Conservation (phyloP, 306 rosid species). For the Mimosa bimucronata region DNA sequence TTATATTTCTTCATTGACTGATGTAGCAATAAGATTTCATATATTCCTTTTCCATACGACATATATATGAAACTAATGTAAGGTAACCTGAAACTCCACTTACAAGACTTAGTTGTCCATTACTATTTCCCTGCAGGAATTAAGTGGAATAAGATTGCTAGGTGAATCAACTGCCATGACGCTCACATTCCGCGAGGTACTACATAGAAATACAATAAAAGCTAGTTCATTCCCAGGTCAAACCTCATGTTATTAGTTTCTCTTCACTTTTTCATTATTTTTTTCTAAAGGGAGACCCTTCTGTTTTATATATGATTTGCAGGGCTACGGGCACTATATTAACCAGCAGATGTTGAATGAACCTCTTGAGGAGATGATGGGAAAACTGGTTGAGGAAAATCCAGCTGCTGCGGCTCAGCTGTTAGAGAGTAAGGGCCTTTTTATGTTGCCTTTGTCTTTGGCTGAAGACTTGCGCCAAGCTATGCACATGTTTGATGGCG, state of each 20-base stretch:
- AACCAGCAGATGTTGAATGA: constrained; percentile 64
- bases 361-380: constrained; percentile 91
- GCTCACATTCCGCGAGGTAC: constrained; percentile 79
- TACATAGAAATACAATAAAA: not conserved
- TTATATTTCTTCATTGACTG: not conserved
- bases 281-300: constrained; percentile 16
- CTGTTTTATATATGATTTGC: constrained; percentile 12
- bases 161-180: constrained; percentile 62
- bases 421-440: constrained; percentile 75
- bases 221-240: not conserved
- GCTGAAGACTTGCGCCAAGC: constrained; percentile 50
- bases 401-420: constrained; percentile 64
- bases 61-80: not conserved
- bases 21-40: not conserved
- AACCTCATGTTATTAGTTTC: not conserved
- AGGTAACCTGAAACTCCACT: not conserved
- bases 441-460: constrained; percentile 62
- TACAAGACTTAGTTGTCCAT: not conserved
- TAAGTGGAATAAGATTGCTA: constrained; percentile 65
- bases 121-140: constrained; percentile 57
- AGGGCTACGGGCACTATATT: constrained; percentile 91
- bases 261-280: not conserved
- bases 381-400: constrained; percentile 73
- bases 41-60: not conserved
- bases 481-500: constrained; percentile 31